Base-by-base conservation (phyloP, 1,139 yeast genomes). In the Protomyces gravidus region DNA sequence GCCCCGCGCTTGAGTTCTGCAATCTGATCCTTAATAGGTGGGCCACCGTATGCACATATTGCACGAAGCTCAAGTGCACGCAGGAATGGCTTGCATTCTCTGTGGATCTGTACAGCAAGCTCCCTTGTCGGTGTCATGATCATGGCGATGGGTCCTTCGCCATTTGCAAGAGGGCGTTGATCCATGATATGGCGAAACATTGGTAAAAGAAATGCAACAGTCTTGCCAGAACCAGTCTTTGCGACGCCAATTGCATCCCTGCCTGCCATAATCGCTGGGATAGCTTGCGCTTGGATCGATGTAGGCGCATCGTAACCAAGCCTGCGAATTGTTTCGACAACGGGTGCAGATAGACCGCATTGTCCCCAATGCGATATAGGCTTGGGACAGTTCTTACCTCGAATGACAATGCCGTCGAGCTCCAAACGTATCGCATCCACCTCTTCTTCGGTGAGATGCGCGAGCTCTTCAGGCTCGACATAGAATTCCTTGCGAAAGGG, bases 191-290 rank as follows among this genome's bases (percentile, higher is more conserved):
- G 97, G 55, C 96, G 77, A 55, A 92, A 75, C 73, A 92, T 73
- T 0, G 98, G 97, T 9, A 94, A 70, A 7, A 89, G 75, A 71
- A 88, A 94, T 1, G 97, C 86, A 67, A 92, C 77, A 0, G 98
- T 94, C 69, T 92, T 92, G 1, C 98, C 98, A 1, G 97, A 88
- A 0, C 99, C 98, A 0, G 99, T 92, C 66, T 89, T 89, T 0
- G 98, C 97, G 32, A 92, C 86, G 5, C 96, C 97, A 57, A 94
- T 85, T 3, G 92, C 81, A 73, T 94, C 97, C 61, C 87, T 73
- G 0, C 98, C 97, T 3, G 85, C 78, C 92, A 92, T 85, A 17
- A 89, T 82, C 0, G 90, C 86, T 0, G 99, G 98, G 17, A 90
- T 77, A 0, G 97, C 90, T 68, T 90, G 97, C 0, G 90, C 78